Percentiles rank a stretch among this genome's conserved stretches.
Conservation (phyloP, 805 yeast species). For the Saturnispora sekii region DNA sequence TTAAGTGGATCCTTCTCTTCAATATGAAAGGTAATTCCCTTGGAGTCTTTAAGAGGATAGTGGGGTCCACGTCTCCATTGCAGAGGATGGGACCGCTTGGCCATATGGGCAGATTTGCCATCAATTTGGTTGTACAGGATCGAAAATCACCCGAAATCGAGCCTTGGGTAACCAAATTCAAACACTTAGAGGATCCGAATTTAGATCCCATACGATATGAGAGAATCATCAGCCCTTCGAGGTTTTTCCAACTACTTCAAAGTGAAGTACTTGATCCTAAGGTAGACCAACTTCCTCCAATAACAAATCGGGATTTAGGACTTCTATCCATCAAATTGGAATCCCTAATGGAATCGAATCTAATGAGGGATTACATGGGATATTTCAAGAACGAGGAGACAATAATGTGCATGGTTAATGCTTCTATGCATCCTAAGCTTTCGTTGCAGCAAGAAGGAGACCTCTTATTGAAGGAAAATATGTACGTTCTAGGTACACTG, state of each 20-base stretch:
- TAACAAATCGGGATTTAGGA: neutral
- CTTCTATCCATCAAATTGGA: constrained; percentile 2
- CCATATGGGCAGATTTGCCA: neutral
- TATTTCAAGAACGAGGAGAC: neutral
- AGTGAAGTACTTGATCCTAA: no score
- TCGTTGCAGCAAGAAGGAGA: neutral
- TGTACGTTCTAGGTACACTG: constrained; percentile 3
- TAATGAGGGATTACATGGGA: neutral
- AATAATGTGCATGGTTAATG: constrained; percentile 1
- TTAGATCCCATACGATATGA: neutral
- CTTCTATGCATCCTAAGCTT: constrained; percentile 1
- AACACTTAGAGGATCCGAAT: neutral
- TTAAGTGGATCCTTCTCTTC: no score
- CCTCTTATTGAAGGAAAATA: neutral
- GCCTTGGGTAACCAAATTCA: neutral
- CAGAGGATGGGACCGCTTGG: neutral
- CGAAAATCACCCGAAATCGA: neutral
- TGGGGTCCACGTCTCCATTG: no score
- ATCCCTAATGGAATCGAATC: neutral
- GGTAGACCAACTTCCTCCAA: neutral
- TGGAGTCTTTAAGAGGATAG: no score
- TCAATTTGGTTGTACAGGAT: neutral
- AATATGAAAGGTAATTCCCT: no score
- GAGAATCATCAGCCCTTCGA: neutral
- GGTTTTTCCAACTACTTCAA: neutral